These are phyloP conservation scores for Dactylellina drechsleri DNA, from an alignment of 2,329 filamentous ascomycete species.

Conservation along the genomic window DNA sequence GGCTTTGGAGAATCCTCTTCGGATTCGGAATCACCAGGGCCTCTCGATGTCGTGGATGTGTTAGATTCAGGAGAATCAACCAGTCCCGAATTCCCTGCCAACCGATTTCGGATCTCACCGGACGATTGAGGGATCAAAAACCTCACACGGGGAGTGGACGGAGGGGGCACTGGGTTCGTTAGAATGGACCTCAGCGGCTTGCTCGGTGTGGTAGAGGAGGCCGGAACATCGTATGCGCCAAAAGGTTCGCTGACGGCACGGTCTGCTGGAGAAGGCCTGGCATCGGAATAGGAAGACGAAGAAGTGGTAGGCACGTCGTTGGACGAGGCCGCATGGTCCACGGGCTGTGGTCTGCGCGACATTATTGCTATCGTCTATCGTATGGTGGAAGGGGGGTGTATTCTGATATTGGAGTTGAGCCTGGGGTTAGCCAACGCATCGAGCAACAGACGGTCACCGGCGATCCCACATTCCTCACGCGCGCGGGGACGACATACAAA, in stretches of 20 bases:
- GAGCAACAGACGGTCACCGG: not conserved
- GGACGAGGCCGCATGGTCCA: slow-evolving; percentile 46
- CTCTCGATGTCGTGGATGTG: slow-evolving; percentile 32
- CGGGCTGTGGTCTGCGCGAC: slow-evolving; percentile 44
- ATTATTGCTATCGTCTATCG: slow-evolving; percentile 7
- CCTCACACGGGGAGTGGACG: slow-evolving; percentile 42
- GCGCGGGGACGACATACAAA: slow-evolving; percentile 31
- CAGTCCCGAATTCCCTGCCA: slow-evolving; percentile 38
- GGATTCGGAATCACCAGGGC: slow-evolving; percentile 35
- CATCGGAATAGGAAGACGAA: slow-evolving; percentile 17
- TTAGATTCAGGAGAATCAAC: slow-evolving; percentile 49
- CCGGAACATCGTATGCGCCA: slow-evolving; percentile 44
- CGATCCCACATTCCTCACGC: slow-evolving; percentile 46
- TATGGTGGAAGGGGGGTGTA: slow-evolving; percentile 2
- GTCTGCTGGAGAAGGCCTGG: slow-evolving; percentile 32
- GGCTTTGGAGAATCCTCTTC: slow-evolving; percentile 15
- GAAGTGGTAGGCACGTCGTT: slow-evolving; percentile 35
- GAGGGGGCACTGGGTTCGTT: slow-evolving; percentile 47
- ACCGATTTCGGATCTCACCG: slow-evolving; percentile 41
- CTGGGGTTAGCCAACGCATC: slow-evolving; percentile 21
- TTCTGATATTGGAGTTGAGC: slow-evolving; percentile 13
- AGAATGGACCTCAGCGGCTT: slow-evolving; percentile 40
- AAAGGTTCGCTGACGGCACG: slow-evolving; percentile 46
- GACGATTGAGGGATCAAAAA: slow-evolving; percentile 52
- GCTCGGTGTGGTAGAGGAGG: slow-evolving; percentile 28